Percentiles rank a stretch among this genome's conserved stretches.
Conservation (phyloP, 2,329 filamentous ascomycete genomes). For the Alternaria ventricosa region DNA sequence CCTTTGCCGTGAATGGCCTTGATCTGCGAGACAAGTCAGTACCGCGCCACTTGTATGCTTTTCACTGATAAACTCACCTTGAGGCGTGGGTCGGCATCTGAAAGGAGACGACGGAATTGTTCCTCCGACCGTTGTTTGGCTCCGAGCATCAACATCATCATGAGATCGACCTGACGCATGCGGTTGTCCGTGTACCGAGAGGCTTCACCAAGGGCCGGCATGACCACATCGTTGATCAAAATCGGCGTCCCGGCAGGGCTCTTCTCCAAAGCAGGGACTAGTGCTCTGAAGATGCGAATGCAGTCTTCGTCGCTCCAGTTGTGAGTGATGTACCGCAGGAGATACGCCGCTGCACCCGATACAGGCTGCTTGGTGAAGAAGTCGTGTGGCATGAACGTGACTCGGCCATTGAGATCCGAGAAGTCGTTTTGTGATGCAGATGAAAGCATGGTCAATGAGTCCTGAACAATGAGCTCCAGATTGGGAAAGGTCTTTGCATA, state of each 20-base stretch:
- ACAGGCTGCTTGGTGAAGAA: slow-evolving; percentile 31
- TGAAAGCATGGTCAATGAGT: slow-evolving; percentile 20
- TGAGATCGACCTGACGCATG: slow-evolving; percentile 40
- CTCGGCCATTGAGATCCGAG: slow-evolving; percentile 19
- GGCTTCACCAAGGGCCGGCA: slow-evolving; percentile 30
- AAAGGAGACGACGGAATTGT: slow-evolving; percentile 19
- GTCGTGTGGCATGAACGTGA: slow-evolving; percentile 28
- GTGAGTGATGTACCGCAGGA: slow-evolving; percentile 52
- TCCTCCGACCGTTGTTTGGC: slow-evolving; percentile 31
- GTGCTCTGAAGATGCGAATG: slow-evolving; percentile 42
- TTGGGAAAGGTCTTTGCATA: slow-evolving; percentile 16
- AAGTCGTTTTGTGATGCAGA: slow-evolving; percentile 13
- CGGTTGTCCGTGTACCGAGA: slow-evolving; percentile 29
- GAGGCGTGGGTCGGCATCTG: slow-evolving; percentile 18
- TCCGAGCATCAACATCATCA: slow-evolving; percentile 33
- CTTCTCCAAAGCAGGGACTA: slow-evolving; percentile 45
- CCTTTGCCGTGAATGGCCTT: slow-evolving; percentile 20
- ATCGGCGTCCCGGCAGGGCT: slow-evolving; percentile 31
- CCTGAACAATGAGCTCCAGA: slow-evolving; percentile 25
- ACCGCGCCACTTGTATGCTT: no score
- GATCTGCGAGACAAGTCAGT: slow-evolving; percentile 12
- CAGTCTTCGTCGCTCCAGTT: slow-evolving; percentile 50
- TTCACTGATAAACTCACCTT: slow-evolving; percentile 6
- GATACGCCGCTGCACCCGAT: slow-evolving; percentile 40
- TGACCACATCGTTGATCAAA: slow-evolving; percentile 44